These are phyloP conservation scores for Orbilia quercus DNA, from an alignment of 2,329 filamentous ascomycete genomes.

Conservation along the genomic window DNA sequence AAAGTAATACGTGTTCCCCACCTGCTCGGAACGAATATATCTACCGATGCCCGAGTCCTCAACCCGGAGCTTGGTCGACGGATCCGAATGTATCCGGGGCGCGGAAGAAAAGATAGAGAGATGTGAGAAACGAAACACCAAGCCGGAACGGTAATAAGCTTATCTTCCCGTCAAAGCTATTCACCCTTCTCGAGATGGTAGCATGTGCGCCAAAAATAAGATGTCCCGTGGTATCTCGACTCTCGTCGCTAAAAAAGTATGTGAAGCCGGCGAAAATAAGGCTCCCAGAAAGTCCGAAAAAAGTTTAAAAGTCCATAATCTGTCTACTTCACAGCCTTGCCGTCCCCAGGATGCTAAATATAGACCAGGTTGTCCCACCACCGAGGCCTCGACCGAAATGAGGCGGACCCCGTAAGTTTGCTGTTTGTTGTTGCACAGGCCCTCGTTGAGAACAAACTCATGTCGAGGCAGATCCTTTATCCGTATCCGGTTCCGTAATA, in stretches of 20 bases:
- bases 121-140: constrained; percentile 4
- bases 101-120: background rate
- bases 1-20: background rate
- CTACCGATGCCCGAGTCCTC: constrained; percentile 8
- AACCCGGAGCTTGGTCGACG: background rate
- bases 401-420: no score
- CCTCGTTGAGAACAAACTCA: constrained; percentile 18
- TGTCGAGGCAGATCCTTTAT: constrained; percentile 19
- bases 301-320: no score
- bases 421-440: background rate
- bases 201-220: background rate
- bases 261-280: no score
- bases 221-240: background rate
- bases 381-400: background rate
- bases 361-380: no score
- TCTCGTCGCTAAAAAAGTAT: background rate
- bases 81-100: constrained; percentile 22
- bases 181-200: background rate
- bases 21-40: constrained; percentile 13
- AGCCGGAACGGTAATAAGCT: constrained; percentile 25
- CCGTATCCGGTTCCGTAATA: constrained; percentile 36
- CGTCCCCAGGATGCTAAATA: no score
- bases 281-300: no score
- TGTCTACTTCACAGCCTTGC: no score
- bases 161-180: constrained; percentile 5